phyloP scores from a whole-genome alignment of 306 rosid species.

The Benincasa hispida region DNA sequence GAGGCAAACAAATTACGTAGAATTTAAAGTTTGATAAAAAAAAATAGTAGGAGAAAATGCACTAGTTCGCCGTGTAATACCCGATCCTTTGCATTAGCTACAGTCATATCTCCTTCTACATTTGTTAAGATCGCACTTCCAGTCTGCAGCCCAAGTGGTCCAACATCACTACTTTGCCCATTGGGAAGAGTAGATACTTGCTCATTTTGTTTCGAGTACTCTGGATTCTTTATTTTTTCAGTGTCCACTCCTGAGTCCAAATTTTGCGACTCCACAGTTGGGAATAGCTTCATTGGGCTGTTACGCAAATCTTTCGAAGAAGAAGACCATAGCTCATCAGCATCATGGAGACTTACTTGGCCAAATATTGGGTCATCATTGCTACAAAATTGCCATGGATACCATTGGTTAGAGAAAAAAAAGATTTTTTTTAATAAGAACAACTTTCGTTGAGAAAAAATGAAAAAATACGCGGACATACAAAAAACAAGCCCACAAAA shows the following conservation, averaged over 20 bases:
- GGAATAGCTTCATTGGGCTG: slow-evolving; percentile 28
- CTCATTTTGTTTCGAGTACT: slow-evolving; percentile 29
- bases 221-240: slow-evolving; percentile 32
- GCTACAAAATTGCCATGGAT: slow-evolving; percentile 65
- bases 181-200: slow-evolving; percentile 23
- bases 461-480: too few species aligned
- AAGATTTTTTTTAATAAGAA: too few species aligned
- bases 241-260: slow-evolving; percentile 21
- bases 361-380: slow-evolving; percentile 68
- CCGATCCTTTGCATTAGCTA: slow-evolving; percentile 28
- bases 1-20: slow-evolving; percentile 4
- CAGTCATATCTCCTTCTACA: slow-evolving; percentile 31
- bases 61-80: slow-evolving; percentile 22
- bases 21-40: not conserved
- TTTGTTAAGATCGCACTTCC: slow-evolving; percentile 19
- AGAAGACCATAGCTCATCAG: slow-evolving; percentile 64
- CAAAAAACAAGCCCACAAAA: too few species aligned
- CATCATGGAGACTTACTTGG: slow-evolving; percentile 40
- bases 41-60: not conserved
- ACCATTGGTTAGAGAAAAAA: slow-evolving; percentile 7
- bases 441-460: too few species aligned
- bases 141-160: slow-evolving; percentile 30
- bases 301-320: slow-evolving; percentile 42
- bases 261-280: slow-evolving; percentile 25
- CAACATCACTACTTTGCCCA: slow-evolving; percentile 25